Percentiles rank a stretch among this genome's conserved stretches.
These are phyloP conservation scores for Rhodotorula mucilaginosa DNA, from an alignment of 1,284 basidiomycete genomes.

Conservation along the genomic window DNA sequence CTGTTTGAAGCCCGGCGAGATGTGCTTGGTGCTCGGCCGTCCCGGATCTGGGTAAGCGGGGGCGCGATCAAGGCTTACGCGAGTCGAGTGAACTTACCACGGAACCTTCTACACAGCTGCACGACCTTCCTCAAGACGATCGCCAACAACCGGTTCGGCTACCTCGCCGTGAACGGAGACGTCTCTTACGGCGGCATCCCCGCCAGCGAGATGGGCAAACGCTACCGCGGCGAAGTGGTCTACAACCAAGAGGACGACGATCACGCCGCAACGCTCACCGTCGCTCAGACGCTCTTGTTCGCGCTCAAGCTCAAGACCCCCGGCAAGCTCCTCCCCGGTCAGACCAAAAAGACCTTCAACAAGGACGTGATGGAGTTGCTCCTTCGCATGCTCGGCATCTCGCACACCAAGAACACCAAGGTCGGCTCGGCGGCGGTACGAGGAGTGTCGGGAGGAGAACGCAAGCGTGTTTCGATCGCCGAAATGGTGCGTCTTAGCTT, in stretches of 20 bases:
- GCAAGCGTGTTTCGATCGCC: conserved; percentile 61
- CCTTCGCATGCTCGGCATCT: conserved; percentile 61
- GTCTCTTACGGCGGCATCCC: conserved; percentile 60
- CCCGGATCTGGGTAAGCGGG: conserved; percentile 46
- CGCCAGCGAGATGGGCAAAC: conserved; percentile 55
- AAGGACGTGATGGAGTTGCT: conserved; percentile 57
- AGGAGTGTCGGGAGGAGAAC: conserved; percentile 49
- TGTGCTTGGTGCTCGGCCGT: conserved; percentile 58
- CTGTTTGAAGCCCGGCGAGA: conserved; percentile 64
- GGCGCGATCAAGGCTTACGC: not conserved
- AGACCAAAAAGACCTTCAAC: conserved; percentile 54
- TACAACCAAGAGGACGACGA: conserved; percentile 54
- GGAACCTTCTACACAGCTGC: conserved; percentile 36
- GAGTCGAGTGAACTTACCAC: not conserved
- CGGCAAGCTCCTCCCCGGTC: conserved; percentile 55
- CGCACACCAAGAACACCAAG: conserved; percentile 60
- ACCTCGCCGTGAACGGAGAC: conserved; percentile 53
- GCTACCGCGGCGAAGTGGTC: conserved; percentile 67
- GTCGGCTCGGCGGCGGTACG: conserved; percentile 28
- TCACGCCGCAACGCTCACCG: conserved; percentile 61
- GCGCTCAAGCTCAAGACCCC: conserved; percentile 58
- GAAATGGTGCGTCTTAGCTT: conserved; percentile 53
- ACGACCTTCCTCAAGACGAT: conserved; percentile 51
- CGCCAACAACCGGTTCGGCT: conserved; percentile 48
- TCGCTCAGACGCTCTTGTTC: conserved; percentile 59